Evolutionary conservation across 495 filamentous ascomycete genomes (phyloP).

Genomic region (Baudoinia panamericana): DNA sequence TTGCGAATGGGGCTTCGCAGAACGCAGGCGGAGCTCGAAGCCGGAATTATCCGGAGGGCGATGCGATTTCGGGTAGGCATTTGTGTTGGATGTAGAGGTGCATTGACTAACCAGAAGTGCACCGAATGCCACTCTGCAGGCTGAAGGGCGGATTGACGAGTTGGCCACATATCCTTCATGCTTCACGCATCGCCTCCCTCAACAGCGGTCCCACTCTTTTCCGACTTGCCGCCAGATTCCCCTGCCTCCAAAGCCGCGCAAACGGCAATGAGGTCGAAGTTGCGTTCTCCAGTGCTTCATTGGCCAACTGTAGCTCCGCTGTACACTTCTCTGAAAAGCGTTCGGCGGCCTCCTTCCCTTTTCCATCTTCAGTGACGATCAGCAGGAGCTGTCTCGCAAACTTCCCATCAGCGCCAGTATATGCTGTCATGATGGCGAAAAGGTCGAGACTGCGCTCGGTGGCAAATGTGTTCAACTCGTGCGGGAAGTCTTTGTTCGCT

Average conservation of each 20-base stretch:
- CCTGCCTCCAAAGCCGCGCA: conserved; percentile 39
- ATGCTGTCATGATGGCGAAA: conserved; percentile 65
- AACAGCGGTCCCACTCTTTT: conserved; percentile 85
- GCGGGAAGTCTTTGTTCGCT: conserved; percentile 30
- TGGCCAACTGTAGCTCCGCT: conserved; percentile 29
- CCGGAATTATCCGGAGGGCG: too few species aligned
- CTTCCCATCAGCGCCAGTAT: conserved; percentile 34
- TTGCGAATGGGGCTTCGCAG: too few species aligned
- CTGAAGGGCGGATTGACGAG: too few species aligned
- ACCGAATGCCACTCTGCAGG: too few species aligned
- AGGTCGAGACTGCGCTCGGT: conserved; percentile 47
- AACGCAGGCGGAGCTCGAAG: too few species aligned
- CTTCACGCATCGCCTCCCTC: conserved; percentile 40
- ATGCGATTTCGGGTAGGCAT: too few species aligned
- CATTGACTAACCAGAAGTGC: too few species aligned
- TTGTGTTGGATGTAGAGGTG: too few species aligned
- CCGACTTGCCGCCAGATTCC: conserved; percentile 52
- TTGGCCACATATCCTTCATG: too few species aligned
- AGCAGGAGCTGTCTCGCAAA: conserved; percentile 68
- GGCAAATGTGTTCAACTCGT: conserved; percentile 39
- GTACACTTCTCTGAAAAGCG: conserved; percentile 43
- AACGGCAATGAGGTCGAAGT: conserved; percentile 1
- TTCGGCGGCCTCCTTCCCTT: conserved; percentile 37
- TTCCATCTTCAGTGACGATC: conserved; percentile 19
- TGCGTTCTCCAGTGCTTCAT: conserved; percentile 48